These are phyloP conservation scores for Amphicarpaea edgeworthii DNA, from an alignment of 306 rosid genomes.

Conservation along the genomic window DNA sequence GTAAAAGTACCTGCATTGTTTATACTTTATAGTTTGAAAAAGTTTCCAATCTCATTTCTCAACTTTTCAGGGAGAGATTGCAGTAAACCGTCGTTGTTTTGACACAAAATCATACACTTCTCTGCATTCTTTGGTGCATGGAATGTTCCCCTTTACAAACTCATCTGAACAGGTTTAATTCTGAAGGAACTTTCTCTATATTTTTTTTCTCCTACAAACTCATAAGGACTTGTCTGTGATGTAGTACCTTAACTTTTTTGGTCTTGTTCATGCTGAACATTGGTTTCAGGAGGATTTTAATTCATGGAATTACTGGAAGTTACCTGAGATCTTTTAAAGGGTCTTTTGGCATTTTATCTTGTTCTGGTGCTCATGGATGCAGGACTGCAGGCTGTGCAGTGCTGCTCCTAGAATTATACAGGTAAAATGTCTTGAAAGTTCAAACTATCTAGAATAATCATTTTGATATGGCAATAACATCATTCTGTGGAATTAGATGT, in stretches of 20 bases:
- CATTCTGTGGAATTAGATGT: slow-evolving; percentile 35
- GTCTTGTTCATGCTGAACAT: slow-evolving; percentile 30
- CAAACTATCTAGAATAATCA: slow-evolving; percentile 13
- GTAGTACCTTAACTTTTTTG: slow-evolving; percentile 21
- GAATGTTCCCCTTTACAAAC: slow-evolving; percentile 78
- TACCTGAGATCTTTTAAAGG: slow-evolving; percentile 71
- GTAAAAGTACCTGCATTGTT: slow-evolving; percentile 24
- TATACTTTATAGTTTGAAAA: neutral
- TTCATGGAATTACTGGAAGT: slow-evolving; percentile 95
- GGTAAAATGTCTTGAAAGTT: slow-evolving; percentile 51
- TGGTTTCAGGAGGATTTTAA: slow-evolving; percentile 87
- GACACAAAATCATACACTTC: slow-evolving; percentile 82
- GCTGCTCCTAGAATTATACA: slow-evolving; percentile 38
- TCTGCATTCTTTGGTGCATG: slow-evolving; percentile 81
- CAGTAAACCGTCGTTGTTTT: slow-evolving; percentile 72
- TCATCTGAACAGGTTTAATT: slow-evolving; percentile 77
- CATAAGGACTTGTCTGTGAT: neutral
- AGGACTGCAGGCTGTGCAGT: slow-evolving; percentile 13
- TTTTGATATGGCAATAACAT: slow-evolving; percentile 20
- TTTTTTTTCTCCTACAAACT: neutral
- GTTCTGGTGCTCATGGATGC: slow-evolving; percentile 36
- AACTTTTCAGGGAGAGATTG: slow-evolving; percentile 83
- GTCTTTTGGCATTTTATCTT: slow-evolving; percentile 22
- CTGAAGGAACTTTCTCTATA: slow-evolving; percentile 3
- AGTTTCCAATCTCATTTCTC: slow-evolving; percentile 43